Evolutionary conservation across 176 grass and related monocot genomes (phyloP), one percentile per base, ranked within the genome.

Genomic region (Aegilops sharonensis): DNA sequence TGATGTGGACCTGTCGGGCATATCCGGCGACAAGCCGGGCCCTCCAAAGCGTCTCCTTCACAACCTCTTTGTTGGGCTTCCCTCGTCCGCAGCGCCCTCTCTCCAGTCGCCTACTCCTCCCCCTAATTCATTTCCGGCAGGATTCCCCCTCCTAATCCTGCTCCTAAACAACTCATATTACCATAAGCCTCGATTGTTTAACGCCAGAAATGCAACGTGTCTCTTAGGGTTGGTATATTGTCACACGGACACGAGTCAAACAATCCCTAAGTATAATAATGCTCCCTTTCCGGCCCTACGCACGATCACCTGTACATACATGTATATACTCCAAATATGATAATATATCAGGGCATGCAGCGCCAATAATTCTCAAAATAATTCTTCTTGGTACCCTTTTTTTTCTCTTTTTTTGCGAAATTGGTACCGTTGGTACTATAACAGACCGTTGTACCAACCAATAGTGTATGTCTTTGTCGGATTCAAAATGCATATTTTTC

Each of bases 1-100:
- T 90, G 86, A 87, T 86, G 72, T 79, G 14, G 85, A 90, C 93
- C 13, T 5, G n/a, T 42, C 62, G 54, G 60, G 82, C 85, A 88
- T 86, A 84, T 90, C 78, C 56, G n/a, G 25, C 81, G 90, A 87
- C 90, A 95, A 40, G 57, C 59, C 32, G 71, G 72, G 18, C 42
- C 71, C 11, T 17, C 71, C 11, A 67, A 6, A 17, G n/a, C 39
- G n/a, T 25, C 69, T 42, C 37, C 54, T 3, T 32, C 31, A 34
- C 68, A 81, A 20, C 56, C 52, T 80, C 4, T 23, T 34, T 20
- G 27, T 24, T 75, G 18, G 68, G 40, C 88, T 39, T 2, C 8
- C 9, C 88, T 65, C 45, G 2, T 24, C 5, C 5, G 69, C 69
- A 6, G 70, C 70, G n/a, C 43, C 54, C 54, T 59, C 56, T 56